These are phyloP conservation scores for Chamaenerion angustifolium DNA, from an alignment of 345 rosid genomes.

Conservation along the genomic window DNA sequence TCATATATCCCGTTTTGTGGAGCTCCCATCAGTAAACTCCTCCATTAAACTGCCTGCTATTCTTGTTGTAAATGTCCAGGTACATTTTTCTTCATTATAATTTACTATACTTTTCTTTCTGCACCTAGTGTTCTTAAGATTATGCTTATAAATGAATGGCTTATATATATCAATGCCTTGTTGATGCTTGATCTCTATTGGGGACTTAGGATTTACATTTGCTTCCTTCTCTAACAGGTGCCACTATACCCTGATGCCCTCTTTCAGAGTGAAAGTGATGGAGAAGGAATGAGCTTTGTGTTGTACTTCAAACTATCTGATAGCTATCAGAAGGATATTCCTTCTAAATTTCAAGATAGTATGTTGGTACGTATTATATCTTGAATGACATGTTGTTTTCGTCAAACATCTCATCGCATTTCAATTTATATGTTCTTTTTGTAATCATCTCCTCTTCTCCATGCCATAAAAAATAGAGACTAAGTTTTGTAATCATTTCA, in stretches of 20 bases:
- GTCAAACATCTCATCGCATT: not conserved
- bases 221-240: constrained; percentile 28
- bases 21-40: constrained; percentile 45
- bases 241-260: constrained; percentile 66
- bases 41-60: constrained; percentile 54
- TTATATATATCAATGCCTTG: not conserved
- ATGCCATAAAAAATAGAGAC: constrained; percentile 28
- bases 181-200: not conserved
- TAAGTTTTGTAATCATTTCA: too few species aligned
- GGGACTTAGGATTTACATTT: not conserved
- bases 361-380: constrained; percentile 17
- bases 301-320: constrained; percentile 44
- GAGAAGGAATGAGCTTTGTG: constrained; percentile 48
- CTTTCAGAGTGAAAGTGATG: constrained; percentile 43
- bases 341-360: constrained; percentile 33
- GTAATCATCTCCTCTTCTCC: not conserved
- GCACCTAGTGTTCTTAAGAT: not conserved
- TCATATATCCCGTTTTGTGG: constrained; percentile 68
- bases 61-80: constrained; percentile 91
- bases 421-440: not conserved
- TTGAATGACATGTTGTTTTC: not conserved
- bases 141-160: too few species aligned
- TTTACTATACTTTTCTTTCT: not conserved
- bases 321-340: constrained; percentile 28
- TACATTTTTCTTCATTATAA: constrained; percentile 9